phyloP scores from a whole-genome alignment of 306 rosid species.

The Biancaea sappan region DNA sequence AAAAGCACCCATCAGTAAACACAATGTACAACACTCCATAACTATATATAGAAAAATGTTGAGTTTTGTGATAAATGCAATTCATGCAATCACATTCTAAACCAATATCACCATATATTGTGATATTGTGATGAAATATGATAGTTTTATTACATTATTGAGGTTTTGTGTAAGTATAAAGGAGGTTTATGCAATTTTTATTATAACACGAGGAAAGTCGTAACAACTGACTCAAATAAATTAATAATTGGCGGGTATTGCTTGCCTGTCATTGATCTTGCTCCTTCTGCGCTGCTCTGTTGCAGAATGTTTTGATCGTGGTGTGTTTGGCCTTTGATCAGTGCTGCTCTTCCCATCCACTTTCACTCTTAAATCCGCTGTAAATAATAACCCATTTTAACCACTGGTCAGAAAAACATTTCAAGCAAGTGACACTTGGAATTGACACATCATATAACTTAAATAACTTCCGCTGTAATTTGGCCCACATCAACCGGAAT shows the following conservation, averaged over 20 bases:
- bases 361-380: conserved; percentile 63
- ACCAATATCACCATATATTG: neutral
- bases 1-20: neutral
- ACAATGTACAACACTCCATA: neutral
- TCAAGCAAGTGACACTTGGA: conserved; percentile 1
- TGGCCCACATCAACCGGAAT: neutral
- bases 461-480: neutral
- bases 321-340: conserved; percentile 90
- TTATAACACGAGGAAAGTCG: neutral
- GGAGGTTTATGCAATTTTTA: neutral
- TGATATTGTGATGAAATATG: neutral
- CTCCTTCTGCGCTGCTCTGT: conserved; percentile 99
- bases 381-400: conserved; percentile 11
- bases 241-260: neutral
- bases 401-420: conserved; percentile 20
- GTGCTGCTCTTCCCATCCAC: conserved; percentile 64
- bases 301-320: conserved; percentile 97
- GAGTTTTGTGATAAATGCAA: neutral
- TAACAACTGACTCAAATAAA: neutral
- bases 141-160: neutral
- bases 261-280: conserved; percentile 96
- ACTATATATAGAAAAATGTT: neutral
- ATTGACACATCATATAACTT: neutral
- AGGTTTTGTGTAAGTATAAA: neutral
- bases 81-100: neutral